Evolutionary conservation across 805 yeast species (phyloP), one percentile per base, ranked within the genome.

Genomic region (Pichia gijzeniarum): DNA sequence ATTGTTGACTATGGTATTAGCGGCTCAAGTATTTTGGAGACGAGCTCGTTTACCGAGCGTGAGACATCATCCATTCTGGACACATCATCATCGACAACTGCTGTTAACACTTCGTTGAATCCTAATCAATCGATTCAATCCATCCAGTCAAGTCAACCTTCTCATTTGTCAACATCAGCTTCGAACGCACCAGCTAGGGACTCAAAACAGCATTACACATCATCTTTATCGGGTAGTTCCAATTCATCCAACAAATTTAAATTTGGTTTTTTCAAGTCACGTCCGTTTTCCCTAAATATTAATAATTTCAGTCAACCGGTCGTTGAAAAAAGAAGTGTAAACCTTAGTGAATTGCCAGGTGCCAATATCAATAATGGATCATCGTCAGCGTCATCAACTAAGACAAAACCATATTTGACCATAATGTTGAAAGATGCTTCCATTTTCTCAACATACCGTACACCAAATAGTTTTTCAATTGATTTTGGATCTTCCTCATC

Each of bases 281-380:
- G 85, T 44, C 82, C 86, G 22, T 83, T 83, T 52, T 73, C 84
- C 1, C 67, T 79, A 38, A 73, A 71, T 52, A 75, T 64, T 53
- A 55, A 64, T 41, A 59, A 72, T 38, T 58, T 59, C 34, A 44
- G 13, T 48, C 57, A 48, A 34, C 44, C 44, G 14, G 22, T 8
- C 16, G 43, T 46, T 9, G 62, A 58, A 42, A 48, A 36, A 20
- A 54, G 54, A 53, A 62, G 72, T 30, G 74, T 74, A 21, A 64
- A 62, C n/a, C 72, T 77, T 1, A 57, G 59, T 37, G 85, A 81
- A 37, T 66, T 89, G 38, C 95, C 95, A 0, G 74, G 69, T 41
- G 65, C 78, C 3, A 67, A 64, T 2, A 43, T 60, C 3, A 56
- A 60, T 27, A 56, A 64, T 5, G 21, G 8, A 4, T 79, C 74